Evolutionary conservation across 768 basidiomycete genomes (phyloP).

Genomic region (Gymnopilus dilepis): DNA sequence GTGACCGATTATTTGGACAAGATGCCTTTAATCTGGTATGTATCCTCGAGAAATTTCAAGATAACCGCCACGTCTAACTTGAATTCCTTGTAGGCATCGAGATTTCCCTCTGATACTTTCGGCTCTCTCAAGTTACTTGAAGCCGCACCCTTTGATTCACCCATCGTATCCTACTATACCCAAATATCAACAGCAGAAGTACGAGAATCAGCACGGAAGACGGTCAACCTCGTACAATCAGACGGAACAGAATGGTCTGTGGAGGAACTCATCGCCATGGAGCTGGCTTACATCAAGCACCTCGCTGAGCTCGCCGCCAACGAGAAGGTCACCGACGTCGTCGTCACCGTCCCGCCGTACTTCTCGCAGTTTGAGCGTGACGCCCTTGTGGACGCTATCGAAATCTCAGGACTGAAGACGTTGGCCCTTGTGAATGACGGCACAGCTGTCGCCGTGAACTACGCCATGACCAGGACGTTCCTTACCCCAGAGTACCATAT

Average conservation of each 20-base stretch:
- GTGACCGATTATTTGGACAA: slow-evolving; percentile 85
- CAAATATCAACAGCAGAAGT: slow-evolving; percentile 60
- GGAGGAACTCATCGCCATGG: slow-evolving; percentile 94
- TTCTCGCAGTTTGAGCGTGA: slow-evolving; percentile 92
- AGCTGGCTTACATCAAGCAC: slow-evolving; percentile 87
- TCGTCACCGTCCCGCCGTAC: slow-evolving; percentile 90
- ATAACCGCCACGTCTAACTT: slow-evolving; percentile 8
- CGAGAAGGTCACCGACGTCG: slow-evolving; percentile 82
- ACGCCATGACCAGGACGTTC: slow-evolving; percentile 95
- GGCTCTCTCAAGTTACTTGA: slow-evolving; percentile 85
- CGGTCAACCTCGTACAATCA: slow-evolving; percentile 62
- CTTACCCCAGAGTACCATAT: slow-evolving; percentile 81
- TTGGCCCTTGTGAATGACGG: slow-evolving; percentile 92
- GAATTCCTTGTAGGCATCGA: slow-evolving; percentile 67
- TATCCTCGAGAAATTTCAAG: slow-evolving; percentile 18
- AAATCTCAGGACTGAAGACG: slow-evolving; percentile 85
- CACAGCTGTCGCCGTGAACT: slow-evolving; percentile 95
- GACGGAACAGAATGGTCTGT: slow-evolving; percentile 76
- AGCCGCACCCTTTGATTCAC: slow-evolving; percentile 68
- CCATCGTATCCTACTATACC: slow-evolving; percentile 60
- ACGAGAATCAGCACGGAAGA: slow-evolving; percentile 59
- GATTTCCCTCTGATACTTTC: slow-evolving; percentile 90
- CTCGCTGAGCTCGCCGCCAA: slow-evolving; percentile 79
- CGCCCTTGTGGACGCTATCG: slow-evolving; percentile 90
- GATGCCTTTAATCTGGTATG: slow-evolving; percentile 90